Conservation (phyloP, 257 asterid genomes). For the Lycium ferocissimum region DNA sequence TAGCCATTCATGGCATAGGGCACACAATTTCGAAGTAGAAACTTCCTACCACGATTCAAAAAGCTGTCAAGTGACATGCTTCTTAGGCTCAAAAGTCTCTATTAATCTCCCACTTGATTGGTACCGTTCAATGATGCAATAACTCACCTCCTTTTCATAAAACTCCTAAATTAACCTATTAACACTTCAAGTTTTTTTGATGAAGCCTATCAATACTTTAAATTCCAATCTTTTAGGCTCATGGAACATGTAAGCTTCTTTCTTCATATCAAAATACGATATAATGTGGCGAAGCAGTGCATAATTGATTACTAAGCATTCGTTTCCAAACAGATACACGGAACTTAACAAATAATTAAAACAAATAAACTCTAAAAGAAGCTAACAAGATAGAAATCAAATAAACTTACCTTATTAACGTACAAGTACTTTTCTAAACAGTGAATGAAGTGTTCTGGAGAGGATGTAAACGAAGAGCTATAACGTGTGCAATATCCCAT, state of each 20-base stretch:
- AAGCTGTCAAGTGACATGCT: background rate
- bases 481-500: conserved; percentile 71
- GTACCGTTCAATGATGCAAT: background rate
- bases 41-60: background rate
- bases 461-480: conserved; percentile 63
- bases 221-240: background rate
- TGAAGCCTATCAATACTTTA: background rate
- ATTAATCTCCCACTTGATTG: background rate
- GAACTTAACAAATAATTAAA: background rate
- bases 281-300: background rate
- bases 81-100: background rate
- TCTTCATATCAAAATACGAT: background rate
- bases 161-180: background rate
- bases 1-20: background rate
- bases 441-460: conserved; percentile 66
- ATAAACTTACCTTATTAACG: conserved; percentile 60
- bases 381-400: conserved; percentile 26
- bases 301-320: background rate
- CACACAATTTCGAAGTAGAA: background rate
- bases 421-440: conserved; percentile 71
- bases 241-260: background rate
- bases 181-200: background rate
- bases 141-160: background rate
- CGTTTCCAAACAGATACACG: background rate
- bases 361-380: background rate